Evolutionary conservation across 331 rosid species (phyloP), one percentile per base, ranked within the genome.

Genomic region (Cydonia oblonga): DNA sequence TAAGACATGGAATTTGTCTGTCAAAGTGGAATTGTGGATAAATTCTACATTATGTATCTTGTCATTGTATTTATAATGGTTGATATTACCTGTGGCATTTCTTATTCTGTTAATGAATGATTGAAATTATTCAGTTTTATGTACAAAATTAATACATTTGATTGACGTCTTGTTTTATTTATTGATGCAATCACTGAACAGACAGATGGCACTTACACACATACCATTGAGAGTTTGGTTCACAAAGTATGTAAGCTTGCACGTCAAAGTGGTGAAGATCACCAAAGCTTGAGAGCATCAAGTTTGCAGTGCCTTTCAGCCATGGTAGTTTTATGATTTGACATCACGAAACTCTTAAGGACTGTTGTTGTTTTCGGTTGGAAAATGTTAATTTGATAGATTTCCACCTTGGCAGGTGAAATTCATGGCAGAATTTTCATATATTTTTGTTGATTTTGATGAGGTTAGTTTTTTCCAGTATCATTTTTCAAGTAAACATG

Each of bases 291-390:
- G 88, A 88, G 92, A 81, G 97, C 97, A 30, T 86, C 96, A 67
- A 88, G 97, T 81, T 87, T 95, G 90, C 99, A 95, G 75, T 95
- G 99, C 87, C 89, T 95, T 75, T 87, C 97, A 28, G 99, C 99
- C 76, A 89, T 95, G 99, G 99, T 91, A 88, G 38, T 30, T 51
- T 38, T 14, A 32, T 70, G 72, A 60, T 71, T 60, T 19, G 59
- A 42, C 15, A 26, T n/a, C 25, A 2, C 16, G 18, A 52, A 63
- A 33, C 70, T 74, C 49, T 22, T 23, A 5, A 26, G n/a, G 14
- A 66, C 8, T 68, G 9, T 22, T 72, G 42, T 19, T 9, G 32
- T 19, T 72, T 53, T 62, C 33, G 10, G 53, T 69, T 57, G 65
- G 56, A 60, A 64, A 51, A 54, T 25, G 19, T 23, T 69, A 69